A percentile compares a stretch with the other conserved stretches of the same genome.
These are phyloP conservation scores for Eragrostis nindensis DNA, from an alignment of 176 grass and related monocot species.

Conservation along the genomic window DNA sequence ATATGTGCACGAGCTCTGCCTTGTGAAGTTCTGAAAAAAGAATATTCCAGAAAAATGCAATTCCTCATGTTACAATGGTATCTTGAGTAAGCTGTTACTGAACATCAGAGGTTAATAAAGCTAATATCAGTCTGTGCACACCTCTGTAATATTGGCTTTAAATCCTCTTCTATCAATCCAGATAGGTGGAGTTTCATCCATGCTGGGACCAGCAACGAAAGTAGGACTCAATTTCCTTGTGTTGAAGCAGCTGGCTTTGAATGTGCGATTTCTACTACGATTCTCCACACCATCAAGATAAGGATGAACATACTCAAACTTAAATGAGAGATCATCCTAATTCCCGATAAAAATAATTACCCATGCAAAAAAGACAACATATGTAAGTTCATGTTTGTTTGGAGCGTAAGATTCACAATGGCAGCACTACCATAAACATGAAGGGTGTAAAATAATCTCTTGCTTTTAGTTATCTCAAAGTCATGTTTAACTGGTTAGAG, in stretches of 20 bases:
- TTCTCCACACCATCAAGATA: constrained; percentile 81
- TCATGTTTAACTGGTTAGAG: too few species aligned
- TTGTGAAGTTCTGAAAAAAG: constrained; percentile 70
- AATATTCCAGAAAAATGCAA: not conserved
- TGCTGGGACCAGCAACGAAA: constrained; percentile 81
- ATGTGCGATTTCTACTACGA: constrained; percentile 75
- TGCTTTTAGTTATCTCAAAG: too few species aligned
- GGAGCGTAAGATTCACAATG: too few species aligned
- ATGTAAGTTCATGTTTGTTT: constrained; percentile 21
- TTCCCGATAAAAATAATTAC: too few species aligned
- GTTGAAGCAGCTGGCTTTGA: constrained; percentile 89
- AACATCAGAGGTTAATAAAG: not conserved
- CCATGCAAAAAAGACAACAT: not conserved
- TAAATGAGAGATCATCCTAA: constrained; percentile 94
- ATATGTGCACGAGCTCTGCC: constrained; percentile 91
- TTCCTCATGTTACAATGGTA: constrained; percentile 37
- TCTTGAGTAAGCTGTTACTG: not conserved
- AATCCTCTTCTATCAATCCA: constrained; percentile 88
- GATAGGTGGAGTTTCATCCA: constrained; percentile 84
- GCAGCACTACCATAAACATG: too few species aligned
- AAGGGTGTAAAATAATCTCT: too few species aligned
- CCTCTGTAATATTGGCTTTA: constrained; percentile 99
- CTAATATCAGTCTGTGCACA: constrained; percentile 20
- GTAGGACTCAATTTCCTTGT: constrained; percentile 89
- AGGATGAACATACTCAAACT: constrained; percentile 85